These are phyloP conservation scores for Neophaeococcomyces mojaviensis DNA, from an alignment of 2,329 filamentous ascomycete genomes.

Conservation along the genomic window DNA sequence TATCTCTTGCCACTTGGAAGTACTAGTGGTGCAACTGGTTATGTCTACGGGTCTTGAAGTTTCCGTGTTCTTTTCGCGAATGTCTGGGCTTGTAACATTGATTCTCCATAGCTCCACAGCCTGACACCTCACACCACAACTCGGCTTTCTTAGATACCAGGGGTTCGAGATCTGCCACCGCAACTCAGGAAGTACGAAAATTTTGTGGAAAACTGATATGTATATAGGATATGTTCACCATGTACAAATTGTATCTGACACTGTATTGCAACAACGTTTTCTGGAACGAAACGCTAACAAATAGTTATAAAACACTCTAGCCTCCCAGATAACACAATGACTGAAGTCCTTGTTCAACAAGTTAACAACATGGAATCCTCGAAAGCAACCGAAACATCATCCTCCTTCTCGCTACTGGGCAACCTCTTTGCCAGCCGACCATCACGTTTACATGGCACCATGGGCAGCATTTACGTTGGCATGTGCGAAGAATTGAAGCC, in stretches of 20 bases:
- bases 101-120: too few species aligned
- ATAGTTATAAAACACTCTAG: background rate
- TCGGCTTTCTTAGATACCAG: too few species aligned
- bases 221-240: too few species aligned
- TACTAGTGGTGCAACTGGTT: too few species aligned
- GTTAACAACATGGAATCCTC: background rate
- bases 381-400: background rate
- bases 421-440: constrained; percentile 1
- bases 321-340: background rate
- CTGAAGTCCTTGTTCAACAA: background rate
- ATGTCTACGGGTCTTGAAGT: too few species aligned
- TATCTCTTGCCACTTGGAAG: too few species aligned
- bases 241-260: background rate
- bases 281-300: background rate
- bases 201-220: too few species aligned
- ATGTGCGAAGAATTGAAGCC: constrained; percentile 4
- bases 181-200: too few species aligned
- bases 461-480: constrained; percentile 1
- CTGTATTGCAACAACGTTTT: background rate
- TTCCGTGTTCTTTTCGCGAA: too few species aligned
- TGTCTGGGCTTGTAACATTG: too few species aligned
- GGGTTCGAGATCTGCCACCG: too few species aligned
- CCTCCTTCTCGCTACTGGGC: constrained; percentile 1
- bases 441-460: background rate
- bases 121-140: too few species aligned